These are phyloP conservation scores for Vigna hirtella DNA, from an alignment of 306 rosid species.

Conservation along the genomic window DNA sequence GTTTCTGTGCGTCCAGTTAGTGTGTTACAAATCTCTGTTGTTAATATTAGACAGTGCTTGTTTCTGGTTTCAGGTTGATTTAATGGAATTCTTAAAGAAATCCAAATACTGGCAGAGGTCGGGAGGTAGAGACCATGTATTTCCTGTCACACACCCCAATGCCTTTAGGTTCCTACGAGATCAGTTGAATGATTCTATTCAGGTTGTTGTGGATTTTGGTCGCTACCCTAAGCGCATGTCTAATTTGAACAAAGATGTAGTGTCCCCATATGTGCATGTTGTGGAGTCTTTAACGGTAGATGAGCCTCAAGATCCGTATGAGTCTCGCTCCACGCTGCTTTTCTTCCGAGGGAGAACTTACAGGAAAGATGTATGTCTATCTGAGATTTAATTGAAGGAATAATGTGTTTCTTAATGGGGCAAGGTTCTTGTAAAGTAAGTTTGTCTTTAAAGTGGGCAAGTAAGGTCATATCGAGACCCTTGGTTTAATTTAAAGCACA, in stretches of 20 bases:
- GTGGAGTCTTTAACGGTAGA: constrained; percentile 84
- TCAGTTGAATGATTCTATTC: constrained; percentile 80
- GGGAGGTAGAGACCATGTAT: constrained; percentile 86
- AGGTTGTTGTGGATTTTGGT: constrained; percentile 96
- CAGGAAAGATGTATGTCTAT: constrained; percentile 83
- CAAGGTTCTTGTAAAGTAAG: constrained; percentile 26
- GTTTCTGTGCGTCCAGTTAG: neutral
- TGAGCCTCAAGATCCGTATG: constrained; percentile 74
- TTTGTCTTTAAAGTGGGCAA: constrained; percentile 39
- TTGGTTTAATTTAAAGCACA: constrained; percentile 12
- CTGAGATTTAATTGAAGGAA: constrained; percentile 34
- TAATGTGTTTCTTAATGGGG: constrained; percentile 25
- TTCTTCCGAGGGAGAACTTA: constrained; percentile 88
- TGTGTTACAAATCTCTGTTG: constrained; percentile 31
- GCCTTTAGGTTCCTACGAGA: constrained; percentile 91
- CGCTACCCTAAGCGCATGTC: constrained; percentile 81
- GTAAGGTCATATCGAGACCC: constrained; percentile 26
- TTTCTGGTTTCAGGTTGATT: constrained; percentile 72
- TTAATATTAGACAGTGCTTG: constrained; percentile 38
- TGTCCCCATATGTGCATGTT: constrained; percentile 89
- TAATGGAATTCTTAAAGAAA: constrained; percentile 62
- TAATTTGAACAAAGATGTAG: constrained; percentile 89
- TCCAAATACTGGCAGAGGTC: constrained; percentile 88
- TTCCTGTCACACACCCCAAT: constrained; percentile 97
- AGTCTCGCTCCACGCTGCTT: constrained; percentile 76